Conservation (phyloP, 441 rosid genomes). For the Geranium incanum region DNA sequence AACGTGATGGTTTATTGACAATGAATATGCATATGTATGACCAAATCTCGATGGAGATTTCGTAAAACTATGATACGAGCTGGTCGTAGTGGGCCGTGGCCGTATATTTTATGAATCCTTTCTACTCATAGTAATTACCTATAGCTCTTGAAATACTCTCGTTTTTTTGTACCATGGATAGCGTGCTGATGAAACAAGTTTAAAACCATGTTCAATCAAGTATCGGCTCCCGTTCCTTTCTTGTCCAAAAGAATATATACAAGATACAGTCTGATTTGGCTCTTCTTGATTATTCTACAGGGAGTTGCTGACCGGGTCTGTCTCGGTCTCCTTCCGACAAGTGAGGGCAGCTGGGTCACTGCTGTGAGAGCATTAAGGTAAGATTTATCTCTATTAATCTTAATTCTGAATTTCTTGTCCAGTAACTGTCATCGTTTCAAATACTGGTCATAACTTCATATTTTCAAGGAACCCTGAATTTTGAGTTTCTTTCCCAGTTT, state of each 20-base stretch:
- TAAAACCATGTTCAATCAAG: not conserved
- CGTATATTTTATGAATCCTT: not conserved
- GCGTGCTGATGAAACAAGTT: not conserved
- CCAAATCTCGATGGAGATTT: not conserved
- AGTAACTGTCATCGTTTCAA: not conserved
- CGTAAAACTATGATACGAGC: not conserved
- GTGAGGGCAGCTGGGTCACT: slow-evolving; percentile 84
- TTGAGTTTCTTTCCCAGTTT: not conserved
- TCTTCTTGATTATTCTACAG: slow-evolving; percentile 31
- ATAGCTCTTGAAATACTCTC: not conserved
- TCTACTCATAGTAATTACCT: not conserved
- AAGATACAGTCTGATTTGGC: slow-evolving; percentile 1
- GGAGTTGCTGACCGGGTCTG: slow-evolving; percentile 87
- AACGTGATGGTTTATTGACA: not conserved
- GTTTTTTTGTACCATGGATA: not conserved
- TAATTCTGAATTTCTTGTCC: not conserved
- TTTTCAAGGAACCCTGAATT: not conserved
- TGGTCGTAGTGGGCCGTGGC: not conserved
- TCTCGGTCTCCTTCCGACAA: slow-evolving; percentile 85
- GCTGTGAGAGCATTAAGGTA: slow-evolving; percentile 80
- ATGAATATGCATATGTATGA: not conserved
- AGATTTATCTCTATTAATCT: slow-evolving; percentile 9
- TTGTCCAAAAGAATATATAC: slow-evolving; percentile 17
- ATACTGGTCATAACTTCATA: not conserved
- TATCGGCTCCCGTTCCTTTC: slow-evolving; percentile 14